Conservation (phyloP, 2,329 filamentous ascomycete genomes). For the Pestalotiopsis sp. region DNA sequence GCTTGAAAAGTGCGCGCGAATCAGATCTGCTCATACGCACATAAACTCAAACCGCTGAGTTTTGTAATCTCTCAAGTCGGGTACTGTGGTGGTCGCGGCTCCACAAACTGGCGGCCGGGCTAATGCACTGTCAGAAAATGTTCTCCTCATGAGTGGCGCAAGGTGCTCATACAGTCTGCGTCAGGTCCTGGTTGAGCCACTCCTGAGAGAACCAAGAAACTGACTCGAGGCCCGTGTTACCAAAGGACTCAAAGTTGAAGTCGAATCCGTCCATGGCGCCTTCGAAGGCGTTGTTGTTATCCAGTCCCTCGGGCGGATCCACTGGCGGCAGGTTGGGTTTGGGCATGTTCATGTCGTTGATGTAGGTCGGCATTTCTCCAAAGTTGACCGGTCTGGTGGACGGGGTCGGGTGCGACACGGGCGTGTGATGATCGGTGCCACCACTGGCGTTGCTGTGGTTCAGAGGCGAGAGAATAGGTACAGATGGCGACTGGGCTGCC, state of each 20-base stretch:
- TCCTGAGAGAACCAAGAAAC: constrained; percentile 35
- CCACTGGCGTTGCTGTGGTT: constrained; percentile 10
- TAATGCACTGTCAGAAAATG: constrained; percentile 8
- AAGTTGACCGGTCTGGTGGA: constrained; percentile 26
- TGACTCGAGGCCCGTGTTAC: constrained; percentile 35
- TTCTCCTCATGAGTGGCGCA: not conserved
- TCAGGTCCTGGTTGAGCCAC: constrained; percentile 32
- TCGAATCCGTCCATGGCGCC: constrained; percentile 50
- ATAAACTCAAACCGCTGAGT: not conserved
- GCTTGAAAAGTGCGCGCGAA: too few species aligned
- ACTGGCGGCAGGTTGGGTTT: constrained; percentile 33
- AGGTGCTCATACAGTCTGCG: constrained; percentile 27
- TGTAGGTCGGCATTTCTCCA: constrained; percentile 21
- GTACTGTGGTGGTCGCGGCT: constrained; percentile 2
- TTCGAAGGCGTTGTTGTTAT: constrained; percentile 54
- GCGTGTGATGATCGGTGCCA: constrained; percentile 15
- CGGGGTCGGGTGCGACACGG: constrained; percentile 17
- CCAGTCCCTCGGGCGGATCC: constrained; percentile 38
- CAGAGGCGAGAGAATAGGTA: constrained; percentile 26
- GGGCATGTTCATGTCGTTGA: constrained; percentile 27
- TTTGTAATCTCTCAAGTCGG: not conserved
- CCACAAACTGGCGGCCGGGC: not conserved
- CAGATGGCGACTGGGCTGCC: constrained; percentile 27
- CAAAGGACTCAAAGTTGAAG: constrained; percentile 47
- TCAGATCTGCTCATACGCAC: not conserved